Percentiles rank a stretch among this genome's conserved stretches.
phyloP scores from a whole-genome alignment of 345 rosid genomes.

The Aegle marmelos region DNA sequence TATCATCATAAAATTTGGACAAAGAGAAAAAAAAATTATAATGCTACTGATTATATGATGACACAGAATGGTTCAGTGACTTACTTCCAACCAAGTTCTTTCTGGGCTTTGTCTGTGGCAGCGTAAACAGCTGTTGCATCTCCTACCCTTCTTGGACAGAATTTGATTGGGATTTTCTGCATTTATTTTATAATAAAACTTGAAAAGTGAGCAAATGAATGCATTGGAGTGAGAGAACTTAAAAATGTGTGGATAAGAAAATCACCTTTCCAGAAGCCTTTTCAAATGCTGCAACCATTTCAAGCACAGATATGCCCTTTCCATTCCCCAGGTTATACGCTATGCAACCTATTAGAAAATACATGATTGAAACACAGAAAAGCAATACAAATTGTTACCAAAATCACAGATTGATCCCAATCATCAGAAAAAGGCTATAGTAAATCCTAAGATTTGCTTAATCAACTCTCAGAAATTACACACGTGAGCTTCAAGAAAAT shows the following conservation, averaged over 20 bases:
- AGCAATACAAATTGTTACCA: not conserved
- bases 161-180: constrained; percentile 83
- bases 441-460: not conserved
- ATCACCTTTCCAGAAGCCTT: constrained; percentile 89
- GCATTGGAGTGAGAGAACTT: not conserved
- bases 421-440: not conserved
- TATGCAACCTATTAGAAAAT: constrained; percentile 58
- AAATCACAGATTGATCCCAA: not conserved
- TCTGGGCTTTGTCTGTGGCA: constrained; percentile 67
- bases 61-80: constrained; percentile 14
- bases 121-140: constrained; percentile 93
- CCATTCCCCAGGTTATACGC: constrained; percentile 94
- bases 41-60: not conserved
- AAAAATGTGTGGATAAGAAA: not conserved
- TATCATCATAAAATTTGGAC: not conserved
- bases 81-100: constrained; percentile 93
- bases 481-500: not conserved
- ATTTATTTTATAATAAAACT: not conserved
- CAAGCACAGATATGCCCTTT: constrained; percentile 77
- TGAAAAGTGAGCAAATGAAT: not conserved
- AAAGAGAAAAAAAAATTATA: not conserved
- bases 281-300: constrained; percentile 94
- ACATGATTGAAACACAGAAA: not conserved
- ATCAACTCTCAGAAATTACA: not conserved
- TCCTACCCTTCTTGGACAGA: constrained; percentile 85